Percentiles rank a stretch among this genome's conserved stretches.
phyloP scores from a whole-genome alignment of 768 basidiomycete species.

The Tulasnella sp. region DNA sequence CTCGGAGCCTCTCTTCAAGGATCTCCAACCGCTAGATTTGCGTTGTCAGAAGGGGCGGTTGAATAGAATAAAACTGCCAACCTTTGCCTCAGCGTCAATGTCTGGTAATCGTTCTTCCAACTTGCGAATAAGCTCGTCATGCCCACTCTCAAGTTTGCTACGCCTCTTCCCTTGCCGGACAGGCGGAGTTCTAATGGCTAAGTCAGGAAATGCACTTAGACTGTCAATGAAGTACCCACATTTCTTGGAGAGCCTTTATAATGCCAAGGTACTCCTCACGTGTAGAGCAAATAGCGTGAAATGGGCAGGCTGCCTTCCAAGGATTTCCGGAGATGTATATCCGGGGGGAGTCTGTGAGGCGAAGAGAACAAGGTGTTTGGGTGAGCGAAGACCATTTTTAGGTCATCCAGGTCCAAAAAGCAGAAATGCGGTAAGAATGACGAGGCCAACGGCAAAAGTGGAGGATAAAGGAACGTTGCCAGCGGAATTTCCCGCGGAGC shows the following conservation, averaged over 20 bases:
- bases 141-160: conserved; percentile 46
- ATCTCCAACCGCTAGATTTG: not conserved
- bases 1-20: conserved; percentile 27
- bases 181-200: not conserved
- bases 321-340: conserved; percentile 79
- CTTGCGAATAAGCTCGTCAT: conserved; percentile 46
- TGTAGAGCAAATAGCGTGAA: conserved; percentile 58
- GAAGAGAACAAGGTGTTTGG: not conserved
- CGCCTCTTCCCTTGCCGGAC: conserved; percentile 30
- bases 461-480: conserved; percentile 13
- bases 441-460: conserved; percentile 21
- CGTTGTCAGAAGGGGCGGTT: not conserved
- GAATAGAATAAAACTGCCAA: conserved; percentile 33
- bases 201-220: not conserved
- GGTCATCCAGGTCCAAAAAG: conserved; percentile 14
- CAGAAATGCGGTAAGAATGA: conserved; percentile 25
- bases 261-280: conserved; percentile 58
- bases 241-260: conserved; percentile 47
- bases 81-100: conserved; percentile 57
- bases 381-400: conserved; percentile 3
- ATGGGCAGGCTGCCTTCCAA: conserved; percentile 76
- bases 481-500: conserved; percentile 11
- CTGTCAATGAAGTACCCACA: conserved; percentile 16
- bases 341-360: conserved; percentile 60
- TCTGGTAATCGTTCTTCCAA: conserved; percentile 51